Base-by-base conservation (phyloP, 2,329 filamentous ascomycete species). In the Nemania diffusa region DNA sequence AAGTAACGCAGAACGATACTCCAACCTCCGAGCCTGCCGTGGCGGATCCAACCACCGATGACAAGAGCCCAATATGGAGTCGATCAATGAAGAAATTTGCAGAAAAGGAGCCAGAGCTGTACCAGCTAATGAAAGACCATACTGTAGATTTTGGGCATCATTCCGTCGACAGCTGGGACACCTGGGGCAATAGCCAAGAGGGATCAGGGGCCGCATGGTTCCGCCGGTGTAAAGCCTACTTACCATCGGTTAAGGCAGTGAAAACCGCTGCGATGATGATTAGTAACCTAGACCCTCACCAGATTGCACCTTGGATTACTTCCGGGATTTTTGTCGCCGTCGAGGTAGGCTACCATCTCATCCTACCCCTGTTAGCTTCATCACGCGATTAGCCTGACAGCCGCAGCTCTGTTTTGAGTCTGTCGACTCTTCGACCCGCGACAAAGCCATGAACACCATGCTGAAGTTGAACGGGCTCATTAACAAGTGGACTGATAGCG, bases 141-240 rank as follows among this genome's bases (percentile, higher is more conserved):
- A 58, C 37, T 50, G 42, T 7, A 34, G 3, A 13, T 5, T 17
- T 37, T 34, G 56, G 27, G 22, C 5, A 50, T 13, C 1, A 48
- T 11, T 57, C 53, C 7, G 24, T 57, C 9, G 11, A 17, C n/a
- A 26, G 50, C 17, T 58, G 56, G 56, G n/a, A 50, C 9, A 58
- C 42, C 2, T 58, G 56, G 56, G 2, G 20, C 24, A 34, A 48
- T 26, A n/a, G 29, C 17, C 17, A 15, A 8, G 15, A 58, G 6
- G 13, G 24, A 17, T 20, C 56, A 58, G 8, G 17, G 5, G 2
- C 17, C 27, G n/a, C 5, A 58, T 50, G 26, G 42, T 17, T 58
- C 17, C 42, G 56, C 27, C 26, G n/a, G 56, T 34, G 26, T 6
- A 58, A 58, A 46, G n/a, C 56, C n/a, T 50, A 50, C 20, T n/a